Percentiles rank a stretch among this genome's conserved stretches.
These are phyloP conservation scores for Globisporangium takayamanum DNA, from an alignment of 352 stramenopile species.

Conservation along the genomic window DNA sequence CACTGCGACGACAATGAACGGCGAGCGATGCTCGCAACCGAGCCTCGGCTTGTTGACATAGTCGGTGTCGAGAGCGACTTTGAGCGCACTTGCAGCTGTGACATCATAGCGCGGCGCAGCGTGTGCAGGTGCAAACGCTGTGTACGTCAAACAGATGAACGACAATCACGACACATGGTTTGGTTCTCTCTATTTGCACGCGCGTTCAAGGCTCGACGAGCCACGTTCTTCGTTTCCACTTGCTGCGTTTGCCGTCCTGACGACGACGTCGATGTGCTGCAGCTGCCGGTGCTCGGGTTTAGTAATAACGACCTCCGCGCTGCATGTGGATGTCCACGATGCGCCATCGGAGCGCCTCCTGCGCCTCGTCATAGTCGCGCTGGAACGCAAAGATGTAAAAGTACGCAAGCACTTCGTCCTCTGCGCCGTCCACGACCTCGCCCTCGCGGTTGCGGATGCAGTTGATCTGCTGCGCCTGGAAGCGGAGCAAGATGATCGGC, in stretches of 20 bases:
- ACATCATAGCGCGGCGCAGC: too few species aligned
- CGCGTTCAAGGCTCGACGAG: too few species aligned
- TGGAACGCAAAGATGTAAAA: constrained; percentile 98
- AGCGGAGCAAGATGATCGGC: constrained; percentile 95
- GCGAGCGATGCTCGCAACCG: too few species aligned
- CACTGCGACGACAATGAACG: too few species aligned
- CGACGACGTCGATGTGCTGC: neutral
- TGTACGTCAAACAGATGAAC: too few species aligned
- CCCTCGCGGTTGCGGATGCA: constrained; percentile 97
- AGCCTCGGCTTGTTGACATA: neutral
- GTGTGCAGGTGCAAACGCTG: too few species aligned
- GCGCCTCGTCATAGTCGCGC: constrained; percentile 95
- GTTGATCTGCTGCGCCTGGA: constrained; percentile 99
- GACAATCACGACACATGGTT: too few species aligned
- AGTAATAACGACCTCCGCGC: constrained; percentile 75
- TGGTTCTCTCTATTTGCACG: too few species aligned
- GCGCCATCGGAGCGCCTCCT: constrained; percentile 73
- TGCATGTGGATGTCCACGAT: constrained; percentile 87
- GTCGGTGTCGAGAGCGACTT: too few species aligned
- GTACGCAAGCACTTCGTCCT: constrained; percentile 96
- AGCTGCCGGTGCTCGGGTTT: constrained; percentile 14
- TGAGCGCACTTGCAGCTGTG: too few species aligned
- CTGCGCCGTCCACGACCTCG: constrained; percentile 93
- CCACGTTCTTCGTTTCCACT: too few species aligned
- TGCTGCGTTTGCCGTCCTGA: neutral